These are phyloP conservation scores for Diatrype stigma DNA, from an alignment of 2,329 filamentous ascomycete species.

Conservation along the genomic window DNA sequence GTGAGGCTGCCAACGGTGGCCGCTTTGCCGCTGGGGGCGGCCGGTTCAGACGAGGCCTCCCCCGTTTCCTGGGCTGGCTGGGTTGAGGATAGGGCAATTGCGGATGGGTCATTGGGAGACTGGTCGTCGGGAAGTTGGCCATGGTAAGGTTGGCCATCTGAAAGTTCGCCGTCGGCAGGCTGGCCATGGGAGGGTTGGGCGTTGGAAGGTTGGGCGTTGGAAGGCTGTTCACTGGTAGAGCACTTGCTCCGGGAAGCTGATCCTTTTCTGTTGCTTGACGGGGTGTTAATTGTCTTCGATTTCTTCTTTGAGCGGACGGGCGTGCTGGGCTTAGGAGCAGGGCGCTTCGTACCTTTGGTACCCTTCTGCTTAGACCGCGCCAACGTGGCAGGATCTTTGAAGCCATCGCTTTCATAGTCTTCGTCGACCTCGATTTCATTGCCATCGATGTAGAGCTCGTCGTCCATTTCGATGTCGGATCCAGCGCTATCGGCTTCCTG, in stretches of 20 bases:
- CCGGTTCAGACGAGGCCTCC: neutral
- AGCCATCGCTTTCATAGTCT: slow-evolving; percentile 14
- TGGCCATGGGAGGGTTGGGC: neutral
- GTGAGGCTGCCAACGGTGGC: neutral
- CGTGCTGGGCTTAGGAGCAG: slow-evolving; percentile 4
- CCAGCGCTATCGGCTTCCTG: slow-evolving; percentile 17
- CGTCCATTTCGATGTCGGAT: slow-evolving; percentile 22
- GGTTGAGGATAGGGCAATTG: neutral
- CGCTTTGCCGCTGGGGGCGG: neutral
- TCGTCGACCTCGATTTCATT: slow-evolving; percentile 19
- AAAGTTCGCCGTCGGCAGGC: too few species aligned
- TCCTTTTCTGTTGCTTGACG: slow-evolving; percentile 11
- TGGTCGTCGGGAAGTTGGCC: neutral
- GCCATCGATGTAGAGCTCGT: slow-evolving; percentile 24
- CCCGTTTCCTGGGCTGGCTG: neutral
- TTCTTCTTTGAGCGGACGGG: slow-evolving; percentile 8
- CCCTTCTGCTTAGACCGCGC: slow-evolving; percentile 7
- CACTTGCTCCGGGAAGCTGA: neutral
- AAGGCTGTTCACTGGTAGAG: neutral
- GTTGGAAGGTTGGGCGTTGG: neutral
- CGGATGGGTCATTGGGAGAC: neutral
- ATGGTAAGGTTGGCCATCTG: neutral
- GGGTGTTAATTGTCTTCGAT: slow-evolving; percentile 17
- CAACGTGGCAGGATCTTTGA: neutral
- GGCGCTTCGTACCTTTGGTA: slow-evolving; percentile 21